Conservation (phyloP, 345 rosid genomes). For the Punica granatum region DNA sequence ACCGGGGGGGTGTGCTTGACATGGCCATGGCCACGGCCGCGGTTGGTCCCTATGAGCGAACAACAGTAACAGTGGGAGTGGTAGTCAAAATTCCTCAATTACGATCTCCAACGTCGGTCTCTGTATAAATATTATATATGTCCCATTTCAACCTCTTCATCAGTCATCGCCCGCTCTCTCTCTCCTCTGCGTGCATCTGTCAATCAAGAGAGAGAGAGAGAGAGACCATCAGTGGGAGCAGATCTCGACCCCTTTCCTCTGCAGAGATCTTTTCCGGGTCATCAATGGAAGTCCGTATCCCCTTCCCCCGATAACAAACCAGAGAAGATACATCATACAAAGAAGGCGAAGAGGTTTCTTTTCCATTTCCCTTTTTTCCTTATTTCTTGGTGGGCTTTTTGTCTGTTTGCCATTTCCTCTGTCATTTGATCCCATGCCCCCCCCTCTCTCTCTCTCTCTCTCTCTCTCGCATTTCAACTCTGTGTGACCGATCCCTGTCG, state of each 20-base stretch:
- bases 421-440: slow-evolving; percentile 19
- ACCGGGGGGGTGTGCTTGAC: too few relatives aligned
- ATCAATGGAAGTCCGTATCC: slow-evolving; percentile 6
- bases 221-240: slow-evolving; percentile 11
- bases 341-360: background rate
- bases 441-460: slow-evolving; percentile 12
- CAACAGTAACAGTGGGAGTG: background rate
- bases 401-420: background rate
- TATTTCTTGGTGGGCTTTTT: background rate
- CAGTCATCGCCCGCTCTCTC: background rate
- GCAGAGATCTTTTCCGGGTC: slow-evolving; percentile 22
- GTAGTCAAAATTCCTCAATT: background rate
- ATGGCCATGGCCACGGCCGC: too few relatives aligned
- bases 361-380: background rate
- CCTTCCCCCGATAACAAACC: background rate
- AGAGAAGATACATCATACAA: slow-evolving; percentile 3
- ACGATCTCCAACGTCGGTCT: background rate
- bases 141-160: background rate
- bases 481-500: slow-evolving; percentile 18
- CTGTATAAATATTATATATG: background rate
- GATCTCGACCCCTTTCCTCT: slow-evolving; percentile 24
- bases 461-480: slow-evolving; percentile 5
- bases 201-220: background rate
- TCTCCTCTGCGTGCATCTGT: background rate
- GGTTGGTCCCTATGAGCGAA: too few relatives aligned